Percentiles rank a stretch among this genome's conserved stretches.
phyloP scores from a whole-genome alignment of 2,329 filamentous ascomycete genomes.

The Fusarium irregulare region DNA sequence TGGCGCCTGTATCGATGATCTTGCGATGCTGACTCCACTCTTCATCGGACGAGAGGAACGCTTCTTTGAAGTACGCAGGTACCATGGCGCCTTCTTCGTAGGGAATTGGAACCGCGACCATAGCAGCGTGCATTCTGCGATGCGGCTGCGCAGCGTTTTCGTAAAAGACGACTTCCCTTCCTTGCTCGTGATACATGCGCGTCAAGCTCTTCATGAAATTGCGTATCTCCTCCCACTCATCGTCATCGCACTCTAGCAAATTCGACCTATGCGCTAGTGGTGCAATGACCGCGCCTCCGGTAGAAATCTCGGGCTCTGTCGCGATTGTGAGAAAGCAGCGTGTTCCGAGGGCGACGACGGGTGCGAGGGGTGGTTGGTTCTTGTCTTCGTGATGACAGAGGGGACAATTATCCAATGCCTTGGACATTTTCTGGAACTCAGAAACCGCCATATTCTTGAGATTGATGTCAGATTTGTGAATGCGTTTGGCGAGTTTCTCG shows the following conservation, averaged over 20 bases:
- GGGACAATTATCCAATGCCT: constrained; percentile 85
- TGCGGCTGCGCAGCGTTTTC: constrained; percentile 91
- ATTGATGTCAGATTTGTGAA: constrained; percentile 88
- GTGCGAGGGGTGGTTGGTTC: constrained; percentile 79
- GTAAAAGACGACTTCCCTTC: constrained; percentile 94
- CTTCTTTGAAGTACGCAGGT: constrained; percentile 94
- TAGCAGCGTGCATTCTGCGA: constrained; percentile 83
- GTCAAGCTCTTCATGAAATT: constrained; percentile 99
- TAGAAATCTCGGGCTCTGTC: constrained; percentile 86
- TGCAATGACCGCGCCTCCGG: constrained; percentile 87
- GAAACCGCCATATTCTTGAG: constrained; percentile 87
- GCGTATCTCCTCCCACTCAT: constrained; percentile 98
- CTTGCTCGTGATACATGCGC: constrained; percentile 93
- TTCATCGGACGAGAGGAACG: constrained; percentile 86
- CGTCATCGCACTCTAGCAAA: constrained; percentile 96
- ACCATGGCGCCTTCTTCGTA: constrained; percentile 91
- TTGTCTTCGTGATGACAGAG: constrained; percentile 92
- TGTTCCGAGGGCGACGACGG: constrained; percentile 86
- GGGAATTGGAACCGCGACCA: constrained; percentile 88
- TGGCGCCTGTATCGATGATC: constrained; percentile 85
- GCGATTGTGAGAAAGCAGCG: constrained; percentile 88
- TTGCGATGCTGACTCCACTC: constrained; percentile 98
- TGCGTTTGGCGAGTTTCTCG: constrained; percentile 83
- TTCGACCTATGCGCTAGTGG: constrained; percentile 89
- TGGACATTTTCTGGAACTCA: constrained; percentile 91